Evolutionary conservation across 2,329 filamentous ascomycete genomes (phyloP).

Genomic region (Trichoderma sp.): DNA sequence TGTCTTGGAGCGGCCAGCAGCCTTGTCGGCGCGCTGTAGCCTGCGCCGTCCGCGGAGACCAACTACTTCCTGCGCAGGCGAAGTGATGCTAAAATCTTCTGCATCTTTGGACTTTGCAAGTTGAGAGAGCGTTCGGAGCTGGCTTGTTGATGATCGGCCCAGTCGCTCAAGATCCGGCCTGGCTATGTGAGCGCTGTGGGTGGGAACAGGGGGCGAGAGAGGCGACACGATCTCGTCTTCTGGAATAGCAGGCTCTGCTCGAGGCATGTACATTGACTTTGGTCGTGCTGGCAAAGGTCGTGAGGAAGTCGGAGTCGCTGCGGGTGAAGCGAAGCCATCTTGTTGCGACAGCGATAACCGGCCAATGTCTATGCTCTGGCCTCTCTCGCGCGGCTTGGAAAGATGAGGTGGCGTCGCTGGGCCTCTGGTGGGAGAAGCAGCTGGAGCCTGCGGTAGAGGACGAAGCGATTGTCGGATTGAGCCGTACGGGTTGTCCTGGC

Average conservation of each 20-base stretch:
- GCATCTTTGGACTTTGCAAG: constrained; percentile 75
- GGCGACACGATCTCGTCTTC: constrained; percentile 41
- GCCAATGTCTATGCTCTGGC: constrained; percentile 67
- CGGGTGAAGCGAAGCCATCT: constrained; percentile 48
- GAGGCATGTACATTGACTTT: constrained; percentile 64
- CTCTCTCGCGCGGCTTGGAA: constrained; percentile 54
- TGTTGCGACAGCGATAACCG: constrained; percentile 56
- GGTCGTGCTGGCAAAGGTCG: constrained; percentile 53
- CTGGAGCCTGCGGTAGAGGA: constrained; percentile 70
- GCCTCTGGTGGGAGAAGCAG: constrained; percentile 47
- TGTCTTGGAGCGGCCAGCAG: constrained; percentile 49
- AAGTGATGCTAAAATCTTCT: constrained; percentile 80
- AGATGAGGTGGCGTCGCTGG: constrained; percentile 38
- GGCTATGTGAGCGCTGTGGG: constrained; percentile 51
- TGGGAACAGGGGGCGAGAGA: constrained; percentile 33
- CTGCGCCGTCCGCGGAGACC: constrained; percentile 83
- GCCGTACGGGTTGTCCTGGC: constrained; percentile 68
- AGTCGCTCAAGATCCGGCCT: constrained; percentile 78
- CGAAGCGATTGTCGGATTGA: constrained; percentile 77
- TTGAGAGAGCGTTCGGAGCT: constrained; percentile 84
- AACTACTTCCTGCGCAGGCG: constrained; percentile 80
- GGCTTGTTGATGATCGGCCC: constrained; percentile 85
- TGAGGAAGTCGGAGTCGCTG: constrained; percentile 43
- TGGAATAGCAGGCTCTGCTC: constrained; percentile 57
- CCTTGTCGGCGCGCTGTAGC: constrained; percentile 72